Base-by-base conservation (phyloP, 495 filamentous ascomycete genomes). In the Saxophila tyrrhenica region DNA sequence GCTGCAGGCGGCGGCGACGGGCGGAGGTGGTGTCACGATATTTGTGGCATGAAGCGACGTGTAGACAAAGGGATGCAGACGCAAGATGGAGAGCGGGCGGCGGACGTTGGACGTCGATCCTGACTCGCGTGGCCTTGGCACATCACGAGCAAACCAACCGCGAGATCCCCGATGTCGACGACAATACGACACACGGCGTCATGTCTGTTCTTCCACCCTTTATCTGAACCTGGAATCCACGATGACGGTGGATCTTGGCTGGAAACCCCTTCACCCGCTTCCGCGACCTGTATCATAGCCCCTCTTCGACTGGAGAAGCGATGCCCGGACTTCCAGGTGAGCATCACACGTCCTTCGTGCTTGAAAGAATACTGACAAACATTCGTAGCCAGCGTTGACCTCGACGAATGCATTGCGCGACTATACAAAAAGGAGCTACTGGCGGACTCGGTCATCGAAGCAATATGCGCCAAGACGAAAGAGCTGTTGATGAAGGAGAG, bases 401-500 rank as follows among this genome's bases (percentile, higher is more conserved):
- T 98, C 62, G 92, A 98, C 73, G 88, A 96, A 76, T 98, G 92
- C 72, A 96, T 98, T 71, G 80, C 85, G 63, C 81, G 92, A 53
- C 81, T 98, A 23, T 95, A 97, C 70, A 87, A 88, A 56, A 97
- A 96, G 69, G 91, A 97, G 67, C 77, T 98, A 49, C 76, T 98
- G 22, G 92, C 94, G 45, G 92, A 98, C 71, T 94, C 91, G 8
- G 94, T 98, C 42, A 90, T 98, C 67, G 92, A 98, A 72, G 92
- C 94, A 63, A 94, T 98, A 81, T 98, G 92, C 69, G 89, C 92
- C 63, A 98, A 98, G 69, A 89, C 94, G 13, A 98, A 98, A 61
- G 92, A 98, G 70, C 77, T 97, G 52, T 76, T 98, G 58, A 98
- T 98, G 92, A 94, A 92, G 67, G 92, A 98, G 79, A 96, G 91